phyloP scores from a whole-genome alignment of 1,284 basidiomycete species.

The Heterobasidion occidentale region DNA sequence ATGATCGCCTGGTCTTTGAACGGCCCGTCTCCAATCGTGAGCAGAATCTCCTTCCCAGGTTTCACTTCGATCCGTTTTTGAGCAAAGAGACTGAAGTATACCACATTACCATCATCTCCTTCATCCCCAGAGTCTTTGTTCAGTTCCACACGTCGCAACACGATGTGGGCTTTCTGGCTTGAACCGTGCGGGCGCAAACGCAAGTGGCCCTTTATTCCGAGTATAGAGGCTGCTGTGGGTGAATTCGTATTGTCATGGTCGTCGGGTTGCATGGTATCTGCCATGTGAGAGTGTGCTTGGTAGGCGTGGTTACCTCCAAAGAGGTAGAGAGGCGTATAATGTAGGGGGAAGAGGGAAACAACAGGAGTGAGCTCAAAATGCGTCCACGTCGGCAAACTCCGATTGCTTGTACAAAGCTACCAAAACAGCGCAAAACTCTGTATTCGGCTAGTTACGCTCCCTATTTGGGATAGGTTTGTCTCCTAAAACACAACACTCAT shows the following conservation, averaged over 20 bases:
- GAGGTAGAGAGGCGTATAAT: constrained; percentile 1
- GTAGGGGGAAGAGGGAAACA: constrained; percentile 3
- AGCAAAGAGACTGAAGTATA: constrained; percentile 54
- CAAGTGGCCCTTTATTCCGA: constrained; percentile 45
- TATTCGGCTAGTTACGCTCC: too few species aligned
- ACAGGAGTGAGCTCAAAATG: constrained; percentile 4
- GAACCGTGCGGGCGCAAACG: constrained; percentile 51
- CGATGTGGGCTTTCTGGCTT: constrained; percentile 50
- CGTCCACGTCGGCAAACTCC: neutral
- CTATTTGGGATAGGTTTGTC: too few species aligned
- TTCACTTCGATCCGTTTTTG: constrained; percentile 58
- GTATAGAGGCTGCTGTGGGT: constrained; percentile 35
- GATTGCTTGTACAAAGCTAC: neutral
- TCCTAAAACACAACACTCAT: too few species aligned
- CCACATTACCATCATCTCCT: constrained; percentile 25
- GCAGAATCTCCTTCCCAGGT: constrained; percentile 57
- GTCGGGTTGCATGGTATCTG: constrained; percentile 7
- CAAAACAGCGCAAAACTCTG: too few species aligned
- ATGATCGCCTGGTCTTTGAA: constrained; percentile 48
- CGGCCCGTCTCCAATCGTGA: constrained; percentile 44
- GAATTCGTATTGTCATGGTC: constrained; percentile 7
- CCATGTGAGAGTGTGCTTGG: constrained; percentile 7
- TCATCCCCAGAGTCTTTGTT: constrained; percentile 35
- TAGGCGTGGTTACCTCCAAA: constrained; percentile 12
- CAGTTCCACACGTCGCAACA: constrained; percentile 46